Evolutionary conservation across 2,329 filamentous ascomycete genomes (phyloP).

Genomic region (Colletotrichum filicis): DNA sequence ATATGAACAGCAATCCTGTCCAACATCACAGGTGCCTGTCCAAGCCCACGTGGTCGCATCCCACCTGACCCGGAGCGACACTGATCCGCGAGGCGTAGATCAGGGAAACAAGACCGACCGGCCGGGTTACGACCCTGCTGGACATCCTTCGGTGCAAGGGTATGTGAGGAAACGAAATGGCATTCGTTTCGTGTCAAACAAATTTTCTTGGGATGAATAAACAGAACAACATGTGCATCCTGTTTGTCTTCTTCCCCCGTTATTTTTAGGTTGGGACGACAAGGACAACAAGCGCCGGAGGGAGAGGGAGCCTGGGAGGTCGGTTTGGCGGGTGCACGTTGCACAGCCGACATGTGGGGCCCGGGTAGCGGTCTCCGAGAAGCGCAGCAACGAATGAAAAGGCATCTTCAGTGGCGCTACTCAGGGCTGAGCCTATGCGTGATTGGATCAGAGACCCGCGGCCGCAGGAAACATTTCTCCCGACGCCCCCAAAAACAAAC

Average conservation of each 20-base stretch:
- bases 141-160: neutral
- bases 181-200: neutral
- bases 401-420: neutral
- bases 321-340: neutral
- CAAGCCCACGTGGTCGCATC: neutral
- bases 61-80: conserved; percentile 13
- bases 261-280: conserved; percentile 29
- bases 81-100: conserved; percentile 31
- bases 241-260: conserved; percentile 9
- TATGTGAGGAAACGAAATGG: neutral
- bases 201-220: conserved; percentile 13
- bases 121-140: conserved; percentile 2
- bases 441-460: neutral
- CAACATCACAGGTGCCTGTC: neutral
- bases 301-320: neutral
- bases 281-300: conserved; percentile 27
- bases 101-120: neutral
- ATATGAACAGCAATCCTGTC: neutral
- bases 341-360: conserved; percentile 15
- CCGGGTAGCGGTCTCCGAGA: neutral
- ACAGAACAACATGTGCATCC: neutral
- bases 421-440: neutral
- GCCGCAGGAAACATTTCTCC: neutral
- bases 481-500: neutral
- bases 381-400: conserved; percentile 10